These are phyloP conservation scores for Starmerella sp. DNA, from an alignment of 805 yeast genomes.

Conservation along the genomic window DNA sequence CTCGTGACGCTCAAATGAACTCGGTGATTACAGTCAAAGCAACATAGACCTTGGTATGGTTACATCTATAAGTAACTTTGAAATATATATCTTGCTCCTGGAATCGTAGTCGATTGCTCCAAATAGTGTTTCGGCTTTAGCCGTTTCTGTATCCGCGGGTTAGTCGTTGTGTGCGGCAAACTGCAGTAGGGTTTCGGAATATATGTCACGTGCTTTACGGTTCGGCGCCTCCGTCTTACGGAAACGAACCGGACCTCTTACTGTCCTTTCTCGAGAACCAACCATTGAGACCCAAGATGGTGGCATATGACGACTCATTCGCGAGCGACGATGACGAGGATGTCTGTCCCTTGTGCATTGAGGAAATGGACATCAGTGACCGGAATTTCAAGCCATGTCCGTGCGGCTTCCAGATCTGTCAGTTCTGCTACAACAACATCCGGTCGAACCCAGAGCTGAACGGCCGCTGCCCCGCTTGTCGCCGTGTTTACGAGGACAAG, in stretches of 20 bases:
- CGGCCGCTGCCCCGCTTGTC: constrained; percentile 96
- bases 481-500: constrained; percentile 87
- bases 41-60: background rate
- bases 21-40: background rate
- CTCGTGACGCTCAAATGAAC: constrained; percentile 62
- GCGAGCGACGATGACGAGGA: constrained; percentile 70
- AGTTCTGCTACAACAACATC: constrained; percentile 94
- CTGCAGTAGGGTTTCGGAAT: too few relatives aligned
- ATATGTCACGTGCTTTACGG: too few relatives aligned
- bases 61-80: too few relatives aligned
- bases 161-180: too few relatives aligned
- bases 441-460: constrained; percentile 90
- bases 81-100: too few relatives aligned
- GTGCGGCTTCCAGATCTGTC: constrained; percentile 97
- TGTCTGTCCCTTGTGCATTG: constrained; percentile 85
- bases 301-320: constrained; percentile 40
- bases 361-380: constrained; percentile 94
- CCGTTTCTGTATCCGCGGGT: too few relatives aligned
- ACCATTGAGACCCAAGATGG: background rate
- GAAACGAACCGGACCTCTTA: background rate
- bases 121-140: too few relatives aligned
- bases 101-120: too few relatives aligned
- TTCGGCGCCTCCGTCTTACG: background rate
- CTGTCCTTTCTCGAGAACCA: background rate
- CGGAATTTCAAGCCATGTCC: constrained; percentile 98